A percentile compares a stretch with the other conserved stretches of the same genome.
phyloP scores from a whole-genome alignment of 2,329 filamentous ascomycete species.

The Akanthomyces muscarius region DNA sequence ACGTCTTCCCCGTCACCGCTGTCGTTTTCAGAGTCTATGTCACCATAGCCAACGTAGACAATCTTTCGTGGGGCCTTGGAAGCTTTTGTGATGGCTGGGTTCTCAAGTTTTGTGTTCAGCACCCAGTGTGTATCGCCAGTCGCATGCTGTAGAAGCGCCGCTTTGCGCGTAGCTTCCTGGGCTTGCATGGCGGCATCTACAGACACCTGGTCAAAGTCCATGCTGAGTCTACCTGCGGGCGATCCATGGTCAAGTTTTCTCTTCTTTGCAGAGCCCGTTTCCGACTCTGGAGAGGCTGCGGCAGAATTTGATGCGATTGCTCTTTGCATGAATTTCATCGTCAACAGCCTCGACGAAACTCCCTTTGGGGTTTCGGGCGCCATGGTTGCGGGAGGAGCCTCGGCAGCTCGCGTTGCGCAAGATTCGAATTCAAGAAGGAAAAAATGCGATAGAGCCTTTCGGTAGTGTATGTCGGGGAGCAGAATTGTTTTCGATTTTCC shows the following conservation, averaged over 20 bases:
- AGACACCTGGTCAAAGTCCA: conserved; percentile 52
- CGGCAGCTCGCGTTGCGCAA: conserved; percentile 6
- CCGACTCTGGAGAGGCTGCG: conserved; percentile 42
- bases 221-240: conserved; percentile 35
- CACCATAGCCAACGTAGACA: conserved; percentile 54
- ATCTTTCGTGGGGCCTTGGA: conserved; percentile 47
- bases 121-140: conserved; percentile 74
- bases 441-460: too few relatives aligned
- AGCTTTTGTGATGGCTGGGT: conserved; percentile 25
- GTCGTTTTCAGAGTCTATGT: conserved; percentile 42
- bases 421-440: too few relatives aligned
- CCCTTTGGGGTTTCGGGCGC: conserved; percentile 54
- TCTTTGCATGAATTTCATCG: conserved; percentile 98
- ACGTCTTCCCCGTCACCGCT: conserved; percentile 33
- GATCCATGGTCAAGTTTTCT: conserved; percentile 45
- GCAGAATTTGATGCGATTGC: conserved; percentile 60
- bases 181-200: conserved; percentile 61
- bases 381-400: conserved; percentile 28
- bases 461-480: too few relatives aligned
- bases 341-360: conserved; percentile 84
- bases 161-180: conserved; percentile 62
- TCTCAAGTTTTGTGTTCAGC: conserved; percentile 46
- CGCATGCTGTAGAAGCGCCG: conserved; percentile 58
- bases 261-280: conserved; percentile 58
- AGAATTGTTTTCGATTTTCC: not conserved